Evolutionary conservation across 495 filamentous ascomycete genomes (phyloP).

Genomic region (Friedmanniomyces endolithicus): DNA sequence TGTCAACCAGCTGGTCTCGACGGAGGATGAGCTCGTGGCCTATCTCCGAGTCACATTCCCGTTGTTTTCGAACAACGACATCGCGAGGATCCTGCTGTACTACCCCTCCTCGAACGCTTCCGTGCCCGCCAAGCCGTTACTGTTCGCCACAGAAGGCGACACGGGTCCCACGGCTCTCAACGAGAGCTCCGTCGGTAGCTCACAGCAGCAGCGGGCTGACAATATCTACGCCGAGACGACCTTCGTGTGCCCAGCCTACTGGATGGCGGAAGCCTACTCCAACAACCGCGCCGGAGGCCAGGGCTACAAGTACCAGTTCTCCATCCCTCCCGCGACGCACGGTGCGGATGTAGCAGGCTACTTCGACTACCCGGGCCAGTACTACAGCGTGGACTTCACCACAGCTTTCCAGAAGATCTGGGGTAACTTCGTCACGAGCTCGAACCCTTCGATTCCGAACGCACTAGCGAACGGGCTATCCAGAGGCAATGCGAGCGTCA

Average conservation of each 20-base stretch:
- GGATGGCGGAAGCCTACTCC: constrained; percentile 49
- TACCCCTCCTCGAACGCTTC: constrained; percentile 34
- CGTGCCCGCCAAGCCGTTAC: constrained; percentile 16
- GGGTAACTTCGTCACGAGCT: constrained; percentile 44
- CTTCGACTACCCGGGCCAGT: constrained; percentile 31
- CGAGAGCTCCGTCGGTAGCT: constrained; percentile 36
- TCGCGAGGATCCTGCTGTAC: constrained; percentile 33
- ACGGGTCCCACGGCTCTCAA: constrained; percentile 39
- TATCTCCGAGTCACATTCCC: constrained; percentile 41
- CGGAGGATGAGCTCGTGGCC: constrained; percentile 31
- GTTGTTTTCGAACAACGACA: constrained; percentile 35
- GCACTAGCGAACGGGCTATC: constrained; percentile 29
- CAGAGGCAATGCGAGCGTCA: not conserved
- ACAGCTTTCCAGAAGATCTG: constrained; percentile 27
- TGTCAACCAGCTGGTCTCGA: constrained; percentile 40
- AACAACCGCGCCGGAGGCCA: constrained; percentile 19
- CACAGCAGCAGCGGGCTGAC: constrained; percentile 38
- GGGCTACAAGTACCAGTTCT: constrained; percentile 51
- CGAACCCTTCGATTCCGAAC: constrained; percentile 41
- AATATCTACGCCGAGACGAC: constrained; percentile 46
- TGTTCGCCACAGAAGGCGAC: constrained; percentile 38
- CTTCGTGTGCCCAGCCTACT: constrained; percentile 51
- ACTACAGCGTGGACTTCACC: constrained; percentile 8
- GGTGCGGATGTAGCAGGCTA: constrained; percentile 39
- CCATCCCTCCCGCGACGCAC: constrained; percentile 38